Evolutionary conservation across 257 asterid genomes (phyloP), one percentile per base, ranked within the genome.

Genomic region (Plectranthus barbatus): DNA sequence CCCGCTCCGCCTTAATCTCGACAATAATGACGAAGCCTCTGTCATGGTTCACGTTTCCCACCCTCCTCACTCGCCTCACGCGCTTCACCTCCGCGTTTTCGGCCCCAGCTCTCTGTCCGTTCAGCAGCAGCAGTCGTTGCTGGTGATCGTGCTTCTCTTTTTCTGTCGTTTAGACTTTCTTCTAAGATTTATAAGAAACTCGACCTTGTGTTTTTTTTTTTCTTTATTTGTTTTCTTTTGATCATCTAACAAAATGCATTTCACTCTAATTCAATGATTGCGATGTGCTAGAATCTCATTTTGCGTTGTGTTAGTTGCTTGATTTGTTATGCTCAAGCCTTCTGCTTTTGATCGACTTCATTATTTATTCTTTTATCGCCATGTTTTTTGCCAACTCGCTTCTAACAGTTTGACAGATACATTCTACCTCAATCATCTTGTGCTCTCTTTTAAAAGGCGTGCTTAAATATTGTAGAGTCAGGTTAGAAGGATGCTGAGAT

Each of bases 401-500:
- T 55, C 36, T 50, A 14, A 0, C 24, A 24, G 45, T 46, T 59
- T 50, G 21, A 24, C 47, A 15, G 10, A 49, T 17, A 7, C 51
- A 10, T 18, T 56, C 47, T 47, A n/a, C 20, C 29, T 7, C 14
- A 4, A 12, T 34, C 9, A 15, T 3, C 24, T 7, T 45, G 39
- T 52, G 18, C 13, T 57, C 54, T 7, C 18, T 46, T 51, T 37
- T 57, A 2, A 10, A 59, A 54, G 36, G 20, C 72, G 69, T 34
- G 36, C 47, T 57, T 29, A 9, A 19, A 47, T 58, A 31, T 21
- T 59, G 44, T 69, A 90, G 95, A 72, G 58, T 56, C 97, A 90
- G 85, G 97, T 90, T 74, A 81, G 76, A 48, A 74, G 95, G 70
- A 85, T 90, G 95, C 70, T 90, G 74, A 72, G 95, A 72, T 70